Evolutionary conservation across 1,284 basidiomycete genomes (phyloP), one percentile per base, ranked within the genome.

Genomic region (Ceratobasidium sp.): DNA sequence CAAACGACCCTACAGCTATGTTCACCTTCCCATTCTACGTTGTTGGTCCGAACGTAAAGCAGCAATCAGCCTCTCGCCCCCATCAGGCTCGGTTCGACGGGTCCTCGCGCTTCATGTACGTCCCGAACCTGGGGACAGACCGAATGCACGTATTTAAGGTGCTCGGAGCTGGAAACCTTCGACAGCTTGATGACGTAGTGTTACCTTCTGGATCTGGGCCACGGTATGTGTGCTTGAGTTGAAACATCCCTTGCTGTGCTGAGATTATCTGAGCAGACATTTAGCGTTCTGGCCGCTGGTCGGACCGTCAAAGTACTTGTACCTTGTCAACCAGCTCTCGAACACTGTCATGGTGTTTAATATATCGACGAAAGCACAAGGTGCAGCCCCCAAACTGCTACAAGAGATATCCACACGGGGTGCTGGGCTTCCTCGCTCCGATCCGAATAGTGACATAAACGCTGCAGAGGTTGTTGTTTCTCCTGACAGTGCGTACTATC

Each of bases 71-170:
- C 28, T 71, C 69, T 9, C 69, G 69, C 51, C 69, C 69, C 23
- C 69, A 71, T 40, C 69, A 71, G 53, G 69, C 69, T n/a, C 28
- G 51, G 33, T 71, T 71, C 26, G 69, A 71, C 40, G 69, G 69
- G 13, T 56, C 1, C 69, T 71, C 69, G 3, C 69, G 53, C 28
- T 56, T 40, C 49, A 55, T 71, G 53, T 71, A 71, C 28, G 55
- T 71, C 26, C 69, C 69, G 15, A 71, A 71, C 33, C 69, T 71
- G 23, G 69, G 69, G 4, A 71, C 69, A 13, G 69, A 71, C 26
- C 69, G 69, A 23, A 28, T 71, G 69, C 69, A 71, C 23, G 69
- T 71, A 2, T 71, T 71, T n/a, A 28, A 28, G n/a, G 33, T 40
- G 26, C 18, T 40, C 2, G 69, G 69, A 18, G 53, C 53, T 1